Evolutionary conservation across 73 alveolate genomes (phyloP), one percentile per base, ranked within the genome.

Genomic region (Paramecium pentaurelia): DNA sequence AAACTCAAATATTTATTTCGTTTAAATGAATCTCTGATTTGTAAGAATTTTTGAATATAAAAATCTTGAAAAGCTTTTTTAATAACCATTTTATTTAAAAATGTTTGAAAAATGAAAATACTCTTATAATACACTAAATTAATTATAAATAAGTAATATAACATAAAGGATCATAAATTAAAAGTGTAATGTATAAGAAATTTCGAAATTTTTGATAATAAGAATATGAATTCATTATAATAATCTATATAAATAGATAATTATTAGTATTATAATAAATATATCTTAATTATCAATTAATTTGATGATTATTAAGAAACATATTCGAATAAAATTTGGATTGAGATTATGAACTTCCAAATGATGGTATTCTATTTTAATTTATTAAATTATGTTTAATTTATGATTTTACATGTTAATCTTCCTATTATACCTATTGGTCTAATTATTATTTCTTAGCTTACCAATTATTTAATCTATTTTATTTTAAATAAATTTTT

Each of bases 391-490:
- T 64, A 0, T 51, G 84, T 34, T 28, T 64, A 6, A 34, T 28
- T n/a, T 32, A 64, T 6, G 42, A 32, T 64, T 64, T 34, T 5
- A 14, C 22, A 12, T 12, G 8, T 64, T 11, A 28, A 64, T 64
- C 84, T 8, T 54, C 70, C 16, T 54, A 54, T 54, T 44, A 47
- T 44, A 4, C 18, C 10, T 44, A 30, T 49, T 27, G 58, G 8
- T 32, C 75, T 27, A 37, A 16, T 80, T 80, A 16, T 25, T 80
- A 18, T 47, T 47, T 80, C 20, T 80, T 80, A 22, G 28, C 47
- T 10, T 44, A 45, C 91, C 91, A 80, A 45, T 80, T 80, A 27
- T 80, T 80, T 44, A 80, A 80, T 80, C 91, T 80, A 80, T 64
- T 6, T 40, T 20, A 6, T 54, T 18, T 1, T 18, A 0, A 49